Base-by-base conservation (phyloP, 441 rosid species). In the Aquilaria agallochum region DNA sequence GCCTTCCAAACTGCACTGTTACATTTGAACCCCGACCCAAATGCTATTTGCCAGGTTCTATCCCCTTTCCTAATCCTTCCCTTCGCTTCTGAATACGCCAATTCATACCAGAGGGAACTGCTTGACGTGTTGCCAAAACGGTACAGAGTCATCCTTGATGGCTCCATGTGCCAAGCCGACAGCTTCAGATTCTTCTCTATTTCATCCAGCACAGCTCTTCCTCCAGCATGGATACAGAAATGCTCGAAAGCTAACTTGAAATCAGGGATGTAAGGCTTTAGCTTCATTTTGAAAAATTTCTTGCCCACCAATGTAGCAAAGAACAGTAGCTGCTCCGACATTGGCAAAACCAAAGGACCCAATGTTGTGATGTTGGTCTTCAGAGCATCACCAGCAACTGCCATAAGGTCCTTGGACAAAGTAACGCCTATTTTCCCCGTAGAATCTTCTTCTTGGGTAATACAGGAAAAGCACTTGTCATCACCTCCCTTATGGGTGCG, bases 41-140 rank as follows among this genome's bases (percentile, higher is more conserved):
- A 76, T 50, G 76, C 80, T 2, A 72, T 76, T 69, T 76, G 80
- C 80, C 80, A 76, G 4, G 69, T 69, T 55, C 87, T 72, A 46
- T 79, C 84, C 32, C 84, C 87, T 66, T 64, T 79, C 76, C 66
- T 76, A 27, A 76, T 69, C 65, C 80, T 62, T 36, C 80, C 76
- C 62, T 76, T 76, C 0, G 80, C 72, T 63, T 72, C 80, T 2
- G 76, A 27, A 64, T 72, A 76, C 7, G 80, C 80, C 72, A 76
- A 48, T 46, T 76, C 80, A 40, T 76, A 76, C 80, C 76, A 76
- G 15, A 72, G 72, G 44, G 76, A 72, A 67, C 80, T 72, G 75
- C 87, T 82, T 0, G 87, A 82, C 5, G 87, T 82, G 66, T 82
- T 79, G 54, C 87, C 84, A 44, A 79, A 82, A 11, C 84, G 80